phyloP scores from a whole-genome alignment of 2,329 filamentous ascomycete genomes.

The Cladosporium sp. region DNA sequence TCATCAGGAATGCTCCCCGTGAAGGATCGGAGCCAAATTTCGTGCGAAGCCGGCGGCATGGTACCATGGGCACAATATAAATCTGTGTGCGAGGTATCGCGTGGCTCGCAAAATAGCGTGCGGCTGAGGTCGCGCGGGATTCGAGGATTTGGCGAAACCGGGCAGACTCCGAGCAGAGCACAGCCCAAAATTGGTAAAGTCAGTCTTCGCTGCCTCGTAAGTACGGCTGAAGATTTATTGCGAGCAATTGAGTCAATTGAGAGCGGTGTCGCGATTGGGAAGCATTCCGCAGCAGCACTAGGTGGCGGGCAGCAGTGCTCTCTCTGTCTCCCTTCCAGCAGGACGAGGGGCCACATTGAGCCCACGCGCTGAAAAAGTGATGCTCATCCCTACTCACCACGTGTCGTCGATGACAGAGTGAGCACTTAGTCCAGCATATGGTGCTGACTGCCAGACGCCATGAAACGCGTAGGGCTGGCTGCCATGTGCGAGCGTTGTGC shows the following conservation, averaged over 20 bases:
- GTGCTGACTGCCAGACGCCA: conserved; percentile 7
- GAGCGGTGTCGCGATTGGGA: background rate
- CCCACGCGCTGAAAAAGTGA: background rate
- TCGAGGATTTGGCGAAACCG: background rate
- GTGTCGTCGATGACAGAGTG: conserved; percentile 8
- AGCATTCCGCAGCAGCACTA: background rate
- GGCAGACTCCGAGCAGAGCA: background rate
- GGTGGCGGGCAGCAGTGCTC: background rate
- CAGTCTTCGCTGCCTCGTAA: background rate
- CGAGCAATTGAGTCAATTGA: background rate
- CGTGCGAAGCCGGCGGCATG: background rate
- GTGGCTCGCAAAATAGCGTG: background rate
- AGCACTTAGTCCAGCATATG: conserved; percentile 10
- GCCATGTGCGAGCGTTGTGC: conserved; percentile 13
- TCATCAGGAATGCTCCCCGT: background rate
- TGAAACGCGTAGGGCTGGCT: conserved; percentile 2
- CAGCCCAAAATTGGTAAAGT: background rate
- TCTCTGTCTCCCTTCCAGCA: background rate
- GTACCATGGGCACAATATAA: background rate
- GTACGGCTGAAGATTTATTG: background rate
- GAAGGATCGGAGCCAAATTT: background rate
- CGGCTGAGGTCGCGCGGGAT: background rate
- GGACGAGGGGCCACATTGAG: background rate
- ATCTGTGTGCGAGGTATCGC: background rate
- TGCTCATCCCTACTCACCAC: conserved; percentile 6